Evolutionary conservation across 805 yeast species (phyloP), one percentile per base, ranked within the genome.

Genomic region (Saturnispora saitoi): DNA sequence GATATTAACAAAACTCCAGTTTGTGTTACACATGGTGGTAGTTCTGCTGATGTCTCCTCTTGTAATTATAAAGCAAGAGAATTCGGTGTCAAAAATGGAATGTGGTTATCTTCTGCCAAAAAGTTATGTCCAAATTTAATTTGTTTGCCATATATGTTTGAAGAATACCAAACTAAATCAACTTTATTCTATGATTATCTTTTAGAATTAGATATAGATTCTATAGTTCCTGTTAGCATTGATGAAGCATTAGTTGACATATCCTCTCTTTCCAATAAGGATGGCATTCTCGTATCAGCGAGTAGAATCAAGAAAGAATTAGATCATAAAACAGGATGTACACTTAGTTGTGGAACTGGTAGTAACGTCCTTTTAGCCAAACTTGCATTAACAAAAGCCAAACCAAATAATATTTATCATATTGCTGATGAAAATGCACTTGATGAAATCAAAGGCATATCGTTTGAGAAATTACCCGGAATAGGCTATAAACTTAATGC

Each of bases 201-300:
- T 43, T 49, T 78, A 1, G 62, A 67, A 0, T 58, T 71, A n/a
- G 59, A 68, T 0, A 68, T 71, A 15, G 68, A 67, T 34, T 71
- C 81, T 42, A 76, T 89, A 2, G 71, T 81, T 29, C 98, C 98
- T 0, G 86, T 93, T 1, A 88, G 95, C 52, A 81, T 93, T 3
- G 98, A 93, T 63, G 99, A 93, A 60, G 96, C 89, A 0, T 66
- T 93, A n/a, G 60, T 87, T 9, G 95, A 87, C 56, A 71, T 83
- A 1, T 67, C 73, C 0, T 39, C 62, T 1, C 31, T 68, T 22
- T 47, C 58, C 20, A 34, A 19, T 5, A 22, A 30, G 15, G 7
- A 12, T 3, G 45, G 41, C 44, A 67, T 70, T 1, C 44, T 56
- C 5, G 51, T 50, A 0, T 55, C 72, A 7, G 63, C 70, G 54